These are phyloP conservation scores for Astraeus odoratus DNA, from an alignment of 768 basidiomycete species.

Conservation along the genomic window DNA sequence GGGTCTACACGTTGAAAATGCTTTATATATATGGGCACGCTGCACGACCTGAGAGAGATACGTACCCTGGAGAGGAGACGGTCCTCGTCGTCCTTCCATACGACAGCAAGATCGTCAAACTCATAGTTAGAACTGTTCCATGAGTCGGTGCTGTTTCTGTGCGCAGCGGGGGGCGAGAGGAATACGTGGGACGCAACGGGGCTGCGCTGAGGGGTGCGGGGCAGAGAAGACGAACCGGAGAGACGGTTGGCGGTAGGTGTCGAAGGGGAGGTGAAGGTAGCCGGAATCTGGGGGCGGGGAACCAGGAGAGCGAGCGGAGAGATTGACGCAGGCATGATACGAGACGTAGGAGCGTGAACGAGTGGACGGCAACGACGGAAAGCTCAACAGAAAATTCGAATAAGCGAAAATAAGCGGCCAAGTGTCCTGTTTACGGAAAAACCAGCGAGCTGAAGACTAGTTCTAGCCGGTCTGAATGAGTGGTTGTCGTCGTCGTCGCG, in stretches of 20 bases:
- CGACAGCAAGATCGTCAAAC: conserved; percentile 53
- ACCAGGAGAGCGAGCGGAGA: conserved; percentile 55
- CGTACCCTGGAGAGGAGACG: conserved; percentile 60
- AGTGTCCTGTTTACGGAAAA: not conserved
- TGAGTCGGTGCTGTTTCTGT: conserved; percentile 70
- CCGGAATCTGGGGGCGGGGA: conserved; percentile 42
- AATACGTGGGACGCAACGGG: conserved; percentile 48
- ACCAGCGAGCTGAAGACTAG: conserved; percentile 1
- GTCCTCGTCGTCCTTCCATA: conserved; percentile 73
- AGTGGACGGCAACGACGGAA: conserved; percentile 42
- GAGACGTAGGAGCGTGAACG: conserved; percentile 20
- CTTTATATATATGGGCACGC: not conserved
- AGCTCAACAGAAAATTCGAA: conserved; percentile 1
- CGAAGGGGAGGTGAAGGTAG: conserved; percentile 34
- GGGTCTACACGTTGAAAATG: conserved; percentile 42
- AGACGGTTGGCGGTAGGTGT: conserved; percentile 38
- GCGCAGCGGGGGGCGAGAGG: conserved; percentile 34
- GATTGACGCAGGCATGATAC: conserved; percentile 34
- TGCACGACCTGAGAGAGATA: conserved; percentile 8
- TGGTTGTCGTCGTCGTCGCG: not conserved
- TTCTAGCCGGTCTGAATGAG: too few relatives aligned
- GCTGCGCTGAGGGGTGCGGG: conserved; percentile 56
- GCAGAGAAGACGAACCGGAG: conserved; percentile 39
- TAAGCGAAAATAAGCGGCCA: conserved; percentile 13
- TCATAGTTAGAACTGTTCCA: conserved; percentile 77